Evolutionary conservation across 306 rosid species (phyloP).

Genomic region (Bauhinia variegata): DNA sequence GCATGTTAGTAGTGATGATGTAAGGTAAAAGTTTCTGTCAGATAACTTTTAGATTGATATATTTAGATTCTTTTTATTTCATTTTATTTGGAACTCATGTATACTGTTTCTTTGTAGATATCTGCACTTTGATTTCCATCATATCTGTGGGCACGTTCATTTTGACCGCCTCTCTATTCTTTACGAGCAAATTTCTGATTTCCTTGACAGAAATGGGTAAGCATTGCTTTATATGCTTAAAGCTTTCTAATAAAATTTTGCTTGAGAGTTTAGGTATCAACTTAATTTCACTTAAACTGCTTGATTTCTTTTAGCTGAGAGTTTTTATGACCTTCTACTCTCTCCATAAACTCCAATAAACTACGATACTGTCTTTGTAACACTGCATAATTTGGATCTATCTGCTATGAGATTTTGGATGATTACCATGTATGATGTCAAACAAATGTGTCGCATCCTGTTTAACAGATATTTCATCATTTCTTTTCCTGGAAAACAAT

Average conservation of each 20-base stretch:
- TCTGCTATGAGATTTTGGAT: conserved; percentile 18
- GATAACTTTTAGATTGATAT: conserved; percentile 28
- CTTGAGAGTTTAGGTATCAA: conserved; percentile 29
- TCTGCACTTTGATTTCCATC: conserved; percentile 96
- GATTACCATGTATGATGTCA: conserved; percentile 22
- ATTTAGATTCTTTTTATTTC: conserved; percentile 15
- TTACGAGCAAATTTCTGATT: conserved; percentile 87
- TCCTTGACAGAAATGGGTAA: conserved; percentile 86
- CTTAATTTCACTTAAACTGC: conserved; percentile 24
- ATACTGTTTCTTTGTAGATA: conserved; percentile 60
- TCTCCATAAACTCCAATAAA: conserved; percentile 29
- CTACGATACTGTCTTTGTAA: conserved; percentile 22
- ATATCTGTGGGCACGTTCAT: conserved; percentile 90
- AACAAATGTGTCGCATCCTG: background rate
- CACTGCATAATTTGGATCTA: conserved; percentile 30
- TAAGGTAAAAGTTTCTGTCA: conserved; percentile 72
- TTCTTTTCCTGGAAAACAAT: conserved; percentile 7
- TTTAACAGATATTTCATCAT: conserved; percentile 10
- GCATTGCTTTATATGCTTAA: conserved; percentile 38
- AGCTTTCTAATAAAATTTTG: conserved; percentile 14
- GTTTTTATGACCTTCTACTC: conserved; percentile 22
- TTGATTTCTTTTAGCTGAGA: conserved; percentile 31
- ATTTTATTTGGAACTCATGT: conserved; percentile 27
- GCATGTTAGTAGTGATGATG: conserved; percentile 69
- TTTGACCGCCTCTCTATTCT: conserved; percentile 92